Conservation (phyloP, 2,329 filamentous ascomycete species). For the Claviceps arundinis region DNA sequence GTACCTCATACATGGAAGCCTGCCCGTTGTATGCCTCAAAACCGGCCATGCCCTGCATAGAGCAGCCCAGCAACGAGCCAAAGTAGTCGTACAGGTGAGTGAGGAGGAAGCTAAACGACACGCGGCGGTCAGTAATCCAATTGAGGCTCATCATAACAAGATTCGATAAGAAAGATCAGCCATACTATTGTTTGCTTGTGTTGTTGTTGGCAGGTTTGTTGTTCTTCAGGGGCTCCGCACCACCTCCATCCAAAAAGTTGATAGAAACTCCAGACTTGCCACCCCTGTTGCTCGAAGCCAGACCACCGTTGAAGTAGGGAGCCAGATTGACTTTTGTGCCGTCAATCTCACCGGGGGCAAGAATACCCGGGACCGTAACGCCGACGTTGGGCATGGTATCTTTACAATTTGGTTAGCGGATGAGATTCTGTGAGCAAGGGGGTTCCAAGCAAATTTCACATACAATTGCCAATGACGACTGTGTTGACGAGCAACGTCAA, state of each 20-base stretch:
- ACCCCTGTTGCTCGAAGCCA: constrained; percentile 40
- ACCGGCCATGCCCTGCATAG: constrained; percentile 31
- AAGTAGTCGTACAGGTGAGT: constrained; percentile 52
- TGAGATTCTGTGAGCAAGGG: too few relatives aligned
- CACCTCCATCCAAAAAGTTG: constrained; percentile 50
- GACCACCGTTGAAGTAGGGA: constrained; percentile 44
- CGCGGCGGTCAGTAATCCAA: background rate
- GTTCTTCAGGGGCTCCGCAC: constrained; percentile 38
- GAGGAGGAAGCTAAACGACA: constrained; percentile 32
- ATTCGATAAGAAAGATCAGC: background rate
- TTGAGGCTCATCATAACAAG: background rate
- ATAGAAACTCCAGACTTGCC: constrained; percentile 29
- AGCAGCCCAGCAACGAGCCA: constrained; percentile 43
- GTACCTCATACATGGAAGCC: constrained; percentile 28
- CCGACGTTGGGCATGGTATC: constrained; percentile 40
- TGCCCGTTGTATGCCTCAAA: constrained; percentile 36
- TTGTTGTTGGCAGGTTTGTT: constrained; percentile 39
- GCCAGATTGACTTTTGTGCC: constrained; percentile 40
- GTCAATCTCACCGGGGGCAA: constrained; percentile 35
- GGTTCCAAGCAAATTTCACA: background rate
- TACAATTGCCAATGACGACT: constrained; percentile 49
- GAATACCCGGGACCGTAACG: constrained; percentile 42
- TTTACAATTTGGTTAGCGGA: constrained; percentile 8
- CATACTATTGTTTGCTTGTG: constrained; percentile 29
- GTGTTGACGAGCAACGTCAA: constrained; percentile 48